These are phyloP conservation scores for Amanita polypyramis DNA, from an alignment of 768 basidiomycete species.

Conservation along the genomic window DNA sequence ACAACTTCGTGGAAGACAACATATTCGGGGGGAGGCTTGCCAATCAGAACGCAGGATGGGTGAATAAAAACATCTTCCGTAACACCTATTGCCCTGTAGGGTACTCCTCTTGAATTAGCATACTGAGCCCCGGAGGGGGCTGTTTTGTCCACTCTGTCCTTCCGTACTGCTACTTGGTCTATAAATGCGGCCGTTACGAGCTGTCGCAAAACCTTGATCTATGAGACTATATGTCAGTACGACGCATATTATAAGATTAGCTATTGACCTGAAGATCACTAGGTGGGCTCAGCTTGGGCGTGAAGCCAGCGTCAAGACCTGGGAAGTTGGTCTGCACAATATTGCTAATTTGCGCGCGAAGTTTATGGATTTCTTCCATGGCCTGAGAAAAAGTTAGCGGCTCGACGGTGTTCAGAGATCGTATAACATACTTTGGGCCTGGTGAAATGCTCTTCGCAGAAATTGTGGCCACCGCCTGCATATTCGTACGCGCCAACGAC, in stretches of 20 bases:
- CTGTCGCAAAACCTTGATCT: slow-evolving; percentile 89
- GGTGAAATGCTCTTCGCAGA: slow-evolving; percentile 87
- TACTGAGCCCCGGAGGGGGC: slow-evolving; percentile 54
- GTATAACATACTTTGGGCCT: slow-evolving; percentile 58
- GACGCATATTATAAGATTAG: not conserved
- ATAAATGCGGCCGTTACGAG: slow-evolving; percentile 85
- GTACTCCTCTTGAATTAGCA: slow-evolving; percentile 65
- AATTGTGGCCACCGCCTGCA: slow-evolving; percentile 66
- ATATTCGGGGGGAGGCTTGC: slow-evolving; percentile 70
- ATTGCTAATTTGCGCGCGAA: slow-evolving; percentile 78
- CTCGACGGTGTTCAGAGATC: not conserved
- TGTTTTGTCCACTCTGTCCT: slow-evolving; percentile 62
- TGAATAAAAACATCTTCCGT: slow-evolving; percentile 88
- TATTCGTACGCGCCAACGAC: slow-evolving; percentile 97
- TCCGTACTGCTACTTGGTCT: slow-evolving; percentile 89
- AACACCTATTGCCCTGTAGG: slow-evolving; percentile 76
- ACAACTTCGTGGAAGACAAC: slow-evolving; percentile 78
- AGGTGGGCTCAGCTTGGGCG: slow-evolving; percentile 65
- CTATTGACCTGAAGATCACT: slow-evolving; percentile 57
- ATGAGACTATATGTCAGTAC: slow-evolving; percentile 5
- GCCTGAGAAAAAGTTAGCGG: slow-evolving; percentile 32
- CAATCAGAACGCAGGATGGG: slow-evolving; percentile 73
- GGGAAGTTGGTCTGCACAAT: slow-evolving; percentile 80
- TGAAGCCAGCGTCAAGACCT: slow-evolving; percentile 46
- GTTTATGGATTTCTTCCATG: slow-evolving; percentile 98